Conservation (phyloP, 768 basidiomycete species). For the Lentinula aciculospora region DNA sequence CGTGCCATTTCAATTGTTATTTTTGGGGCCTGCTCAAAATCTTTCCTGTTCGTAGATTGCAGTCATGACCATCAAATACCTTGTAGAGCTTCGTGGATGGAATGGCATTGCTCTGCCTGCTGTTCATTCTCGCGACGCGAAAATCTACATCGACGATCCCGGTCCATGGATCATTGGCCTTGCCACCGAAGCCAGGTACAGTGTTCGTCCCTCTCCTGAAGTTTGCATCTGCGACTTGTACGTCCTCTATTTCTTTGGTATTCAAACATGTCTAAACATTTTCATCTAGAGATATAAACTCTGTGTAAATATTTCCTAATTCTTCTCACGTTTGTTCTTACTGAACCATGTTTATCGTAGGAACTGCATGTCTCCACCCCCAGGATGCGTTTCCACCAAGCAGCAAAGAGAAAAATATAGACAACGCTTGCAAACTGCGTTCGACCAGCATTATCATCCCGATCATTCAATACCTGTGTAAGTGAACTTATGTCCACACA, state of each 20-base stretch:
- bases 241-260: constrained; percentile 19
- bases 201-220: constrained; percentile 69
- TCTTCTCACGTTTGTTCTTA: constrained; percentile 8
- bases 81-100: constrained; percentile 92
- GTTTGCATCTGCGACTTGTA: constrained; percentile 86
- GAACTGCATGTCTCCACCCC: constrained; percentile 76
- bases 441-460: constrained; percentile 85
- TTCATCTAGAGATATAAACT: constrained; percentile 66
- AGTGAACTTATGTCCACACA: constrained; percentile 8
- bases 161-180: constrained; percentile 96
- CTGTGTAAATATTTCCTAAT: constrained; percentile 45
- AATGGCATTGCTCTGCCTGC: constrained; percentile 79
- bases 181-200: constrained; percentile 78
- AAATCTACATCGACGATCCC: constrained; percentile 92
- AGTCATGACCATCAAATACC: constrained; percentile 85
- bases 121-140: constrained; percentile 85
- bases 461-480: constrained; percentile 78
- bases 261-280: background rate
- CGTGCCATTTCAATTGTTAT: constrained; percentile 9
- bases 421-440: constrained; percentile 67
- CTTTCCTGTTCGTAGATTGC: constrained; percentile 48
- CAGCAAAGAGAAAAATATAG: constrained; percentile 79
- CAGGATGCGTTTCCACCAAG: constrained; percentile 67
- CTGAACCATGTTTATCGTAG: constrained; percentile 27
- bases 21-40: background rate